Evolutionary conservation across 352 stramenopile species (phyloP).

Genomic region (Globisporangium cystogenes): DNA sequence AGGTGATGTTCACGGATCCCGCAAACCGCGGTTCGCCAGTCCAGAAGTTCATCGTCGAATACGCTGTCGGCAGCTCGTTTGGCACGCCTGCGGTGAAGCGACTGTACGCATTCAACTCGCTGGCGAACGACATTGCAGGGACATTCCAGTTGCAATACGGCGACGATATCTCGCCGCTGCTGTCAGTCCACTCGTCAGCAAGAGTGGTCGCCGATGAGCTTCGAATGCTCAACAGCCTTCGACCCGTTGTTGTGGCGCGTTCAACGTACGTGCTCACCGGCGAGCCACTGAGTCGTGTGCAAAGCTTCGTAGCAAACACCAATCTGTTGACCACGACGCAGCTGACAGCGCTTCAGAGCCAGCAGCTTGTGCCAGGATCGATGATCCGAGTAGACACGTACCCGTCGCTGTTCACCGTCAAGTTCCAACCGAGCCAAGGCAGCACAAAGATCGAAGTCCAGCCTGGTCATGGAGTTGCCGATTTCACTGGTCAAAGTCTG

Average conservation of each 20-base stretch:
- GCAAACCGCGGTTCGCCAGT: slow-evolving; percentile 24
- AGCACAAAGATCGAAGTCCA: slow-evolving; percentile 39
- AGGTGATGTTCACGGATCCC: slow-evolving; percentile 24
- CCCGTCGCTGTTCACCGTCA: slow-evolving; percentile 26
- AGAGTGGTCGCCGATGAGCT: slow-evolving; percentile 25
- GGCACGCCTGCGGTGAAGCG: slow-evolving; percentile 40
- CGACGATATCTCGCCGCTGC: slow-evolving; percentile 31
- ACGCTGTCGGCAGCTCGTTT: slow-evolving; percentile 42
- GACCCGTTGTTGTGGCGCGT: slow-evolving; percentile 42
- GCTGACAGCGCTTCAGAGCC: slow-evolving; percentile 26
- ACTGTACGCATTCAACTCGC: slow-evolving; percentile 34
- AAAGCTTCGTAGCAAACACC: slow-evolving; percentile 20
- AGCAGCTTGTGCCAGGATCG: slow-evolving; percentile 28
- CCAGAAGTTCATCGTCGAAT: slow-evolving; percentile 58
- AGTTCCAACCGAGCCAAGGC: slow-evolving; percentile 28
- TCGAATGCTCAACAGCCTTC: slow-evolving; percentile 35
- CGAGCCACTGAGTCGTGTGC: slow-evolving; percentile 24
- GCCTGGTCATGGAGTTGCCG: slow-evolving; percentile 18
- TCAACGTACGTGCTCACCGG: slow-evolving; percentile 43
- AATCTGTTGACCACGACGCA: slow-evolving; percentile 40
- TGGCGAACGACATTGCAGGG: slow-evolving; percentile 49
- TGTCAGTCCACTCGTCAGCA: slow-evolving; percentile 49
- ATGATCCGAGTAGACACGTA: slow-evolving; percentile 25
- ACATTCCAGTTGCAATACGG: slow-evolving; percentile 72
- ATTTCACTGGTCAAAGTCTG: slow-evolving; percentile 21